Evolutionary conservation across 352 stramenopile genomes (phyloP), one percentile per base, ranked within the genome.

Genomic region (Albugo laibachii): DNA sequence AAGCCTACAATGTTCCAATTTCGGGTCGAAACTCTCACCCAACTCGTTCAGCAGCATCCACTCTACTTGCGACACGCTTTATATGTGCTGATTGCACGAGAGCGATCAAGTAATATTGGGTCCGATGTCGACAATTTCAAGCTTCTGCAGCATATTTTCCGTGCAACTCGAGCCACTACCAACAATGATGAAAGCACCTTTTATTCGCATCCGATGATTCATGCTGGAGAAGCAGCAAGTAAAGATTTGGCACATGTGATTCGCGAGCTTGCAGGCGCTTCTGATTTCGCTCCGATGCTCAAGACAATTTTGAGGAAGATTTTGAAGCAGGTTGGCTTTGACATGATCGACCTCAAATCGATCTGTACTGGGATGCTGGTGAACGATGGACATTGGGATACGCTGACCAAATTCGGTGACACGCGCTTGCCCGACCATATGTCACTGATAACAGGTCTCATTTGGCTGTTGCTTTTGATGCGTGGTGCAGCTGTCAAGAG

Each of bases 61-160:
- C 52, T 67, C 19, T 92, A 88, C 49, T 55, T 92, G 31, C 75
- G 67, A 14, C 64, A 69, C 16, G 78, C 75, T 5, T 47, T 92
- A 3, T 60, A 64, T 11, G 66, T 88, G 21, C 77, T 79, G 48
- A 78, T 92, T 47, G 64, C 59, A 13, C 68, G 73, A 14, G 75
- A 92, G 34, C 65, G 78, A 1, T 69, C 75, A 5, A 87, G 83
- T 58, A 85, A 83, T 39, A 79, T 87, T 59, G 71, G 75, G 18
- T 73, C 83, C 52, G 78, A 92, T 36, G 69, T 88, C 3, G 78
- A 92, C 62, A 92, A 92, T 53, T 83, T 92, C 49, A 92, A 92
- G 52, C 85, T 92, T 62, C 64, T 92, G 11, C 78, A 87, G 55
- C 78, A 88, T 39, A 86, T 92, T 20, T 87, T 92, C 41, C 66